A percentile compares a stretch with the other conserved stretches of the same genome.
Evolutionary conservation across 805 yeast species (phyloP).

Genomic region (Saccharomycopsis sp.): DNA sequence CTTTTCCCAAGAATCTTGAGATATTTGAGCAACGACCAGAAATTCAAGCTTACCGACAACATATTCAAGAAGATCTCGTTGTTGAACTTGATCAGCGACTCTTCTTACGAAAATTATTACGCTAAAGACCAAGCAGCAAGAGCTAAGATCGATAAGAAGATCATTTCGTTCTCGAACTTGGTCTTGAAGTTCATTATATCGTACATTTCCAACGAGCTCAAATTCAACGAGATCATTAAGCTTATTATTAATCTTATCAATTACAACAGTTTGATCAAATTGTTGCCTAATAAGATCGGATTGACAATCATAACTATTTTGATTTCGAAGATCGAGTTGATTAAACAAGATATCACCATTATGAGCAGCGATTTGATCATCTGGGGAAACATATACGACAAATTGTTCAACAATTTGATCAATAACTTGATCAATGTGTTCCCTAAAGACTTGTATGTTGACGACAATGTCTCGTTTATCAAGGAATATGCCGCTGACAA

Average conservation of each 20-base stretch:
- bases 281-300: conserved; percentile 76
- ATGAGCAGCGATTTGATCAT: conserved; percentile 43
- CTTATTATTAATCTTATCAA: conserved; percentile 63
- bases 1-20: conserved; percentile 84
- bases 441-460: conserved; percentile 25
- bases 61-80: conserved; percentile 76
- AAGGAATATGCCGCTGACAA: conserved; percentile 1
- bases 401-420: conserved; percentile 70
- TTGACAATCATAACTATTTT: conserved; percentile 83
- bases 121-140: conserved; percentile 43
- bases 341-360: conserved; percentile 50
- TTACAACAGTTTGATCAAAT: conserved; percentile 44
- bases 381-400: conserved; percentile 81
- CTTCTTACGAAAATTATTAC: conserved; percentile 64
- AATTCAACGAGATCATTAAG: conserved; percentile 71
- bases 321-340: conserved; percentile 84
- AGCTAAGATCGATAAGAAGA: conserved; percentile 43
- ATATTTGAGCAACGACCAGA: conserved; percentile 69
- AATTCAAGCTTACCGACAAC: conserved; percentile 67
- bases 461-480: conserved; percentile 9
- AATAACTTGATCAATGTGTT: conserved; percentile 71
- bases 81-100: conserved; percentile 67
- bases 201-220: conserved; percentile 69
- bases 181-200: conserved; percentile 80
- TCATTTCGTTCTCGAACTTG: conserved; percentile 73